phyloP scores from a whole-genome alignment of 2,329 filamentous ascomycete genomes.

The Pyricularia sp. region DNA sequence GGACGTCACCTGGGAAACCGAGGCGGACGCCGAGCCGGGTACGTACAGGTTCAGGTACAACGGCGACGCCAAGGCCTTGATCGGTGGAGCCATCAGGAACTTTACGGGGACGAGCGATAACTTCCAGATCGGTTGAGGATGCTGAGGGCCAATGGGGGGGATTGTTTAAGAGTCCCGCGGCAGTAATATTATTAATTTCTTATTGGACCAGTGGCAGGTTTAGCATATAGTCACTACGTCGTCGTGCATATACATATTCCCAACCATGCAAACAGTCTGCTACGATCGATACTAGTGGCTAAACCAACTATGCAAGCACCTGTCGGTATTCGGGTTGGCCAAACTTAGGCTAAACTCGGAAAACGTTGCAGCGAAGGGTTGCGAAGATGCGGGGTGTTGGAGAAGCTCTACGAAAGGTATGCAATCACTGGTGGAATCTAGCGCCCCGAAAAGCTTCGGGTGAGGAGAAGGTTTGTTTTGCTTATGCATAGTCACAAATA shows the following conservation, averaged over 20 bases:
- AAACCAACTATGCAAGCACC: background rate
- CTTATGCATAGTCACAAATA: background rate
- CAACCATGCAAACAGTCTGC: background rate
- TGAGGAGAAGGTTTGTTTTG: background rate
- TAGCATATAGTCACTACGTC: background rate
- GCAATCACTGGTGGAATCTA: background rate
- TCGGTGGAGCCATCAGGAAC: slow-evolving; percentile 41
- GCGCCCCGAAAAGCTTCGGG: background rate
- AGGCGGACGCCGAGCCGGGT: slow-evolving; percentile 41
- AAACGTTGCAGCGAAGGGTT: background rate
- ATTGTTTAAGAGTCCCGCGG: too few species aligned
- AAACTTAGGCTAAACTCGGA: background rate
- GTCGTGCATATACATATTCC: background rate
- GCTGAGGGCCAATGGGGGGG: background rate
- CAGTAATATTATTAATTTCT: background rate
- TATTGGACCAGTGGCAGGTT: background rate
- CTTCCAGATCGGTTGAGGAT: slow-evolving; percentile 12
- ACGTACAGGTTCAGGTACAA: slow-evolving; percentile 69
- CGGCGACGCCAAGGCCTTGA: slow-evolving; percentile 60
- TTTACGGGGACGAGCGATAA: slow-evolving; percentile 33
- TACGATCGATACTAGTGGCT: too few species aligned
- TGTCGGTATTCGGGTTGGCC: background rate
- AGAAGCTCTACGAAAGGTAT: background rate
- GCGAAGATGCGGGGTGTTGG: background rate
- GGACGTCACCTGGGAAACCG: slow-evolving; percentile 65